Conservation (phyloP, 148 eudicot genomes). For the Arbutus unedo region DNA sequence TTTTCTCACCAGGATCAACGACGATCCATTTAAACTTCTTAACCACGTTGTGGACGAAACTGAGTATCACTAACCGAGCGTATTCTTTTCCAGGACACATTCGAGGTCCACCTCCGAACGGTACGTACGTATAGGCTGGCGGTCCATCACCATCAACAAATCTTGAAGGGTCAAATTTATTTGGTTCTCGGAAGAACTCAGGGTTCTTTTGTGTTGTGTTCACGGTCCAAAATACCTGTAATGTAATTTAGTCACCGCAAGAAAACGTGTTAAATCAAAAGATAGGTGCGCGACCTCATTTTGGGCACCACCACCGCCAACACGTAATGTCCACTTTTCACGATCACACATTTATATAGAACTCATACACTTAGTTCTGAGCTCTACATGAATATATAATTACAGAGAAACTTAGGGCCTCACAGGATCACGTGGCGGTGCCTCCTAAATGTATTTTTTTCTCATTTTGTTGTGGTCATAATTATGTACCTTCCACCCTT, state of each 20-base stretch:
- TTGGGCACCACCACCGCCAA: too few relatives aligned
- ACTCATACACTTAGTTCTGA: too few relatives aligned
- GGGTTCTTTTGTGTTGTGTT: background rate
- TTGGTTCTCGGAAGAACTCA: background rate
- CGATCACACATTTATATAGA: too few relatives aligned
- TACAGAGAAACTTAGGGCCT: too few relatives aligned
- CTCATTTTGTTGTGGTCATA: too few relatives aligned
- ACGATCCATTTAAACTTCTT: background rate
- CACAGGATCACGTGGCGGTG: too few relatives aligned
- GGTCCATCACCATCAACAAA: background rate
- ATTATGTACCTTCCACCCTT: background rate
- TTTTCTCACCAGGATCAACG: background rate
- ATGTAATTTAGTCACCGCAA: background rate
- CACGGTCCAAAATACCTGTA: background rate
- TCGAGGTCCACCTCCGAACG: background rate
- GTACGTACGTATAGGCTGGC: background rate
- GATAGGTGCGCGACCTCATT: too few relatives aligned
- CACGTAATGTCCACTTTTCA: too few relatives aligned
- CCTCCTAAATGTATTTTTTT: too few relatives aligned
- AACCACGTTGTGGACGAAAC: slow-evolving; percentile 9
- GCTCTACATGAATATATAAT: too few relatives aligned
- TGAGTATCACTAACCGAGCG: background rate
- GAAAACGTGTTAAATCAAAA: too few relatives aligned
- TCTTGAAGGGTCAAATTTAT: background rate
- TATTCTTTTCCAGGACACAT: background rate